Base-by-base conservation (phyloP, 257 asterid genomes). In the Eustoma russellianum region DNA sequence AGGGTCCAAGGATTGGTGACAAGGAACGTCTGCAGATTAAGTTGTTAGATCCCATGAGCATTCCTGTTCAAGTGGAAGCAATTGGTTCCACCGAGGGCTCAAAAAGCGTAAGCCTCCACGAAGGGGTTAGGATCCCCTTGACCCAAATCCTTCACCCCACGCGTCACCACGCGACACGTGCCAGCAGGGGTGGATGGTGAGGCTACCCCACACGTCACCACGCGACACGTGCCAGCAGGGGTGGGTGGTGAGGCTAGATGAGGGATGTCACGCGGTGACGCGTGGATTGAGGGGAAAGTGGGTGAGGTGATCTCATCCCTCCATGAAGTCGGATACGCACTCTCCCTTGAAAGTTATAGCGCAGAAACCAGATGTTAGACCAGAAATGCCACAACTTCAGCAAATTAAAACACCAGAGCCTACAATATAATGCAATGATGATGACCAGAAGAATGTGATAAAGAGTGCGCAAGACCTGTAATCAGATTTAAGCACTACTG, bases 361-460 rank as follows among this genome's bases (percentile, higher is more conserved):
- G 68, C 57, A 57, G 51, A 79, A 63, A 61, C 47, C 62, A 18
- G 78, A 68, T 57, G 71, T 72, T 14, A 70, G 85, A 38, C 60
- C 74, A 61, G 75, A 70, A 69, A 63, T 46, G 64, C 66, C 72
- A 1, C 56, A 71, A 13, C 66, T 64, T 55, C 83, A 77, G 52
- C 71, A 70, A 55, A 74, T 76, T 16, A 75, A 60, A 67, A 80
- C 95, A 30, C 98, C 96, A 0, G 95, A 87, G 59, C 75, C 83
- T 14, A 72, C 43, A 13, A 74, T 57, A 17, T 69, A 48, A 19
- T 33, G 73, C 46, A 69, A 70, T 46, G 68, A 54, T 40, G 81
- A 59, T 60, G 61, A 48, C 48, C 75, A 62, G 47, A 60, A 62
- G 47, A 38, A 38, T 38, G 70, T 66, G 59, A 45, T 52, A 53